A percentile compares a stretch with the other conserved stretches of the same genome.
Evolutionary conservation across 768 basidiomycete species (phyloP).

Genomic region (Trametes punicea): DNA sequence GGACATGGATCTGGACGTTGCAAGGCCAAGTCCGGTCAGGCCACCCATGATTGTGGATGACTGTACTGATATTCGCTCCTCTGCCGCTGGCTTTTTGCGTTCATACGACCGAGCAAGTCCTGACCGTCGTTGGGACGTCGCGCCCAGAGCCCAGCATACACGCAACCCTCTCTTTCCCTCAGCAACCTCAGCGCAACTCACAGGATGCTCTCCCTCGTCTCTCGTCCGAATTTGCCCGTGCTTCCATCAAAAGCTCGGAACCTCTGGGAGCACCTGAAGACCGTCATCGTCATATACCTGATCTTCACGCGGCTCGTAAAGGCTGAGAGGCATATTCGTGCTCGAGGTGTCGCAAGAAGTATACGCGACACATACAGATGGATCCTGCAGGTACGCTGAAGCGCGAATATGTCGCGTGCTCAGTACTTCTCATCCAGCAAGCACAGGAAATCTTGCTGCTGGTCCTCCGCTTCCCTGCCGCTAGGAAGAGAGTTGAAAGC

Average conservation of each 20-base stretch:
- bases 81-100: no score
- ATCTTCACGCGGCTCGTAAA: constrained; percentile 49
- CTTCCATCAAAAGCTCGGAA: constrained; percentile 12
- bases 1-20: no score
- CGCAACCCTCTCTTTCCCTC: neutral
- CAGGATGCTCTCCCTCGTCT: constrained; percentile 5
- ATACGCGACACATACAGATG: constrained; percentile 50
- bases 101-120: no score
- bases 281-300: constrained; percentile 57
- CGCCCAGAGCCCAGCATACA: neutral
- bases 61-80: no score
- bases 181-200: neutral
- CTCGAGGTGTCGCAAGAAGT: constrained; percentile 52
- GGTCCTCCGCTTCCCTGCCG: constrained; percentile 57
- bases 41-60: no score
- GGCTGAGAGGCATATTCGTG: constrained; percentile 58
- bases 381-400: constrained; percentile 46
- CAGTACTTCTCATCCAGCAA: neutral
- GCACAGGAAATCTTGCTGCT: constrained; percentile 53
- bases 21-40: no score
- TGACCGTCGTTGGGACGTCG: no score
- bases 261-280: constrained; percentile 47
- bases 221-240: neutral
- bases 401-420: neutral
- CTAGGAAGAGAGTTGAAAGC: constrained; percentile 52